Base-by-base conservation (phyloP, 805 yeast species). In the Wickerhamiella slavikovae region DNA sequence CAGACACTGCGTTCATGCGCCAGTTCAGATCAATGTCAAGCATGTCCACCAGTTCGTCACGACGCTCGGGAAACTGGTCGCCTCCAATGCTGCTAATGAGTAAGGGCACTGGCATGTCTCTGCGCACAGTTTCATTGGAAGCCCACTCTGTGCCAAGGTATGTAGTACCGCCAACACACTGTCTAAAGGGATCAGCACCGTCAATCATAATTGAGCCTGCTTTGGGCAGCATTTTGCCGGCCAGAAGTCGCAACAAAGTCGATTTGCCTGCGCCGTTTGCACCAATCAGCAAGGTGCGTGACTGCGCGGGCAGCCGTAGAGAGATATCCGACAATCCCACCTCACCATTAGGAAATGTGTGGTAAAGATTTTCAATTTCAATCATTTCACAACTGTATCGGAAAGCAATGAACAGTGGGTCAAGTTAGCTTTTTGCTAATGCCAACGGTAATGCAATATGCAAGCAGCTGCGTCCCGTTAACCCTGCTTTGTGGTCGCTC, bases 81-180 rank as follows among this genome's bases (percentile, higher is more conserved):
- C 79, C 76, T 0, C 96, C 96, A 32, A 89, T 68, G 15, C 91
- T 72, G 11, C 72, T 63, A 28, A 89, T 64, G 35, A 89, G 57
- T 20, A 75, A 67, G 13, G 71, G 60, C 7, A 89, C 95, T 0
- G 92, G 82, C 31, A 89, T 78, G 49, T 89, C 98, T 37, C 94
- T 61, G 43, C 83, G 71, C 5, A 85, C 89, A 29, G 83, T 71
- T 13, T 79, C 77, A 52, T 82, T 89, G 32, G 76, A 67, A 4
- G 93, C 93, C 98, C 98, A 89, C 46, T 89, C 98, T 0, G 96
- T 89, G 3, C 98, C 98, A 25, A 89, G 55, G 47, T 85, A 85
- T 0, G 93, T 77, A 17, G 58, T 48, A 10, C 54, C 57, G 6
- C 42, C 41, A 26, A 57, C 45, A 32, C 62, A 58, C 12, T 64